phyloP scores from a whole-genome alignment of 2,329 filamentous ascomycete genomes.

The Microdochium trichocladiopsis region DNA sequence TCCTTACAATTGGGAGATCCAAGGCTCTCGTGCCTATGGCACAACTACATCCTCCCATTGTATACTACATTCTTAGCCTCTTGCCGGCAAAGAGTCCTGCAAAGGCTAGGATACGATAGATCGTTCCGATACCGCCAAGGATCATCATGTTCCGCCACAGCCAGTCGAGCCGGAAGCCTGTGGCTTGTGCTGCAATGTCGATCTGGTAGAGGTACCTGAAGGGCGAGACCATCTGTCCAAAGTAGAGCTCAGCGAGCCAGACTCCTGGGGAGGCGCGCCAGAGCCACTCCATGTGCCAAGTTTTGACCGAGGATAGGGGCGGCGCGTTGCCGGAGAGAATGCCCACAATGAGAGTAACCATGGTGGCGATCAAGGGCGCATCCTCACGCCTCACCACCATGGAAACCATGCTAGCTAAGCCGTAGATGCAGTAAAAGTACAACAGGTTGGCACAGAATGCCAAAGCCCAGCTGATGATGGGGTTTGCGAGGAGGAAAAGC shows the following conservation, averaged over 20 bases:
- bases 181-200: constrained; percentile 30
- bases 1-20: too few species aligned
- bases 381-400: constrained; percentile 50
- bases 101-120: constrained; percentile 37
- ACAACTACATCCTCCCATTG: background rate
- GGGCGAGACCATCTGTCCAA: constrained; percentile 41
- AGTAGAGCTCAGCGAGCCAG: constrained; percentile 51
- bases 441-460: constrained; percentile 43
- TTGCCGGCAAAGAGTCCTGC: constrained; percentile 25
- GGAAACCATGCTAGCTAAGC: constrained; percentile 41
- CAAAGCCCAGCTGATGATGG: constrained; percentile 39
- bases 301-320: constrained; percentile 35
- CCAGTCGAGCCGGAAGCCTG: constrained; percentile 38
- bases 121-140: constrained; percentile 32
- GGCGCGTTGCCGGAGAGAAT: constrained; percentile 48
- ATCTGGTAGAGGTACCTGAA: constrained; percentile 43
- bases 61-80: constrained; percentile 20
- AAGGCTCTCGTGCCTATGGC: too few species aligned
- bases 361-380: constrained; percentile 47
- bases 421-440: constrained; percentile 54
- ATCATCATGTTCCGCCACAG: constrained; percentile 37
- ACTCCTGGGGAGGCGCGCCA: constrained; percentile 46
- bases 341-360: constrained; percentile 44
- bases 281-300: constrained; percentile 47
- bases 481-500: constrained; percentile 38